Evolutionary conservation across 140 eudicot species (phyloP), one percentile per base, ranked within the genome.

Genomic region (Erigeron philadelphicus): DNA sequence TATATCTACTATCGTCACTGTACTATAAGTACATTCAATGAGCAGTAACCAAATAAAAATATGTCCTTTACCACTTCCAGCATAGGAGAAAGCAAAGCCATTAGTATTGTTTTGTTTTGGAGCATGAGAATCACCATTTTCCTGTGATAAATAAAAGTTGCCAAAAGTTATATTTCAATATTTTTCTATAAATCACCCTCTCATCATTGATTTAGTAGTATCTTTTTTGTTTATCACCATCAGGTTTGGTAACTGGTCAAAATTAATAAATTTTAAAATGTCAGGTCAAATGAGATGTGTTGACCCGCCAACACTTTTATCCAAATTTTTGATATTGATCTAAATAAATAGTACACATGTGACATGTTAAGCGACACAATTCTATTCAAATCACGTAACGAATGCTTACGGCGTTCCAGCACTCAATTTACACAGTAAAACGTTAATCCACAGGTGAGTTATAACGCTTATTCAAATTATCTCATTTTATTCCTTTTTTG

Each of bases 51-150:
- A 15, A 6, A 25, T 21, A 25, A 15, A 64, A 9, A 41, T 40
- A 16, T 13, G 23, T 64, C 38, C 0, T 47, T 78, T 89, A 93
- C 98, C 95, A 67, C 98, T 93, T 78, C 96, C 98, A 12, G 96
- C 94, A 8, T 95, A 82, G 76, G 89, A 87, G 75, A 70, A 73
- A 64, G 88, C 88, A 42, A 73, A 86, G 17, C 81, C 95, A 70
- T 89, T 89, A 53, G 86, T 76, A 40, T 86, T 85, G 56, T 61
- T 77, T 45, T 81, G 84, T 60, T 81, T 81, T 47, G 82, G 84
- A 19, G 72, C 83, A 49, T 67, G 79, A 75, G 70, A 66, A 9
- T 93, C 95, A 4, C 87, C 98, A 57, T 83, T 79, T 63, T 88
- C 96, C 96, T 92, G 81, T 58, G 43, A 68, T 71, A 23, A 31